phyloP scores from a whole-genome alignment of 192 early-diverging fungal genomes.

The Coemansia sp. region DNA sequence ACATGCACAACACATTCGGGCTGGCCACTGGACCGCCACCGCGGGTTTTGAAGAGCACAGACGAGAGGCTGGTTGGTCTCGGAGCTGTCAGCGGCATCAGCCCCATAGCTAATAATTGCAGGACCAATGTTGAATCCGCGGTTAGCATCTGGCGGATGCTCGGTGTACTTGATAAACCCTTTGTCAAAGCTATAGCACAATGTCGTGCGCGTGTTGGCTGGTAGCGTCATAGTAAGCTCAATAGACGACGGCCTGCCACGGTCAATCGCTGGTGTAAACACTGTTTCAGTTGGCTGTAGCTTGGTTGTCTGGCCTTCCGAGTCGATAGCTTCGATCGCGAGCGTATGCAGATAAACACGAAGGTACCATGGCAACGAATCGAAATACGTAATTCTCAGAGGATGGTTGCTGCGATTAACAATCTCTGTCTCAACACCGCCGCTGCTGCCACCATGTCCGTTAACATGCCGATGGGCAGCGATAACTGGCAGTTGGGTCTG shows the following conservation, averaged over 20 bases:
- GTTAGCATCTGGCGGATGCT: slow-evolving; percentile 96
- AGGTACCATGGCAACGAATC: slow-evolving; percentile 92
- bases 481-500: slow-evolving; percentile 14
- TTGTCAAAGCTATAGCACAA: slow-evolving; percentile 85
- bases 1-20: slow-evolving; percentile 52
- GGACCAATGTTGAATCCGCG: slow-evolving; percentile 91
- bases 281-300: slow-evolving; percentile 21
- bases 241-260: slow-evolving; percentile 79
- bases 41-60: slow-evolving; percentile 19
- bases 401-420: slow-evolving; percentile 60
- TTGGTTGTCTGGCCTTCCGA: slow-evolving; percentile 6
- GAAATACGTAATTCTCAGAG: slow-evolving; percentile 60
- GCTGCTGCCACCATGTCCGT: slow-evolving; percentile 80
- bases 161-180: slow-evolving; percentile 90
- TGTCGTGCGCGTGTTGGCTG: slow-evolving; percentile 65
- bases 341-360: slow-evolving; percentile 86
- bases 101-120: slow-evolving; percentile 58
- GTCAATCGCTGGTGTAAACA: slow-evolving; percentile 73
- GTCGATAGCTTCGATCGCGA: slow-evolving; percentile 52
- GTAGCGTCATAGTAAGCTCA: slow-evolving; percentile 69
- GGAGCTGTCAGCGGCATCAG: no score
- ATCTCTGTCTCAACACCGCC: slow-evolving; percentile 78
- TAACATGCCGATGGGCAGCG: slow-evolving; percentile 44
- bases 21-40: neutral
- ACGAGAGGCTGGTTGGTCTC: slow-evolving; percentile 15